A percentile compares a stretch with the other conserved stretches of the same genome.
These are phyloP conservation scores for Vanderwaltozyma yarrowii DNA, from an alignment of 805 yeast genomes.

Conservation along the genomic window DNA sequence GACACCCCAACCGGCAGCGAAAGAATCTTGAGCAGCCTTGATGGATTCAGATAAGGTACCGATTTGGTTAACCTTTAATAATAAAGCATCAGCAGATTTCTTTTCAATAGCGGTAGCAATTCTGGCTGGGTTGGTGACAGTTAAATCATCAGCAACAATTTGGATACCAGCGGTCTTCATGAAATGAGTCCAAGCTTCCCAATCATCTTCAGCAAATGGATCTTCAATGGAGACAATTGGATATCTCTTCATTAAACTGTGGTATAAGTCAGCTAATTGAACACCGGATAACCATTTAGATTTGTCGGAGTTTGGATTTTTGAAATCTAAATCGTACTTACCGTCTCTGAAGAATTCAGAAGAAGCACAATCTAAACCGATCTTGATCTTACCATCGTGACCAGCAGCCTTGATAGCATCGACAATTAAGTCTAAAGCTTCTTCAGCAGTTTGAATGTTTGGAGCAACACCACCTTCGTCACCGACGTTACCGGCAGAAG, in stretches of 20 bases:
- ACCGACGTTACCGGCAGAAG: conserved; percentile 99
- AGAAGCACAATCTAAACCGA: conserved; percentile 94
- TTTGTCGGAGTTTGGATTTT: conserved; percentile 87
- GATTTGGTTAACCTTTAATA: conserved; percentile 97
- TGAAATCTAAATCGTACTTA: conserved; percentile 95
- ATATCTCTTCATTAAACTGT: conserved; percentile 69
- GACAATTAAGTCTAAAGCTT: conserved; percentile 91
- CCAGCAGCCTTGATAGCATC: conserved; percentile 90
- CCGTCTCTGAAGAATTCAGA: conserved; percentile 97
- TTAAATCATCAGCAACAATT: conserved; percentile 96
- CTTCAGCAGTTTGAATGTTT: conserved; percentile 87
- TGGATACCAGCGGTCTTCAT: conserved; percentile 66
- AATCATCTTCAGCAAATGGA: conserved; percentile 99
- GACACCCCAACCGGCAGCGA: conserved; percentile 97
- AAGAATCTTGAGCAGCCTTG: conserved; percentile 92
- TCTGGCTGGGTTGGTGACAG: conserved; percentile 95
- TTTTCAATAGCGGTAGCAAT: conserved; percentile 91
- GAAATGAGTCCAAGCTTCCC: conserved; percentile 96
- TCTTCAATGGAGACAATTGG: conserved; percentile 98
- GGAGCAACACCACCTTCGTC: conserved; percentile 99
- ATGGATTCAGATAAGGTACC: conserved; percentile 95
- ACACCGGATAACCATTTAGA: conserved; percentile 86
- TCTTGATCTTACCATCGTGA: conserved; percentile 83
- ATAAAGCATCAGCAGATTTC: conserved; percentile 90
- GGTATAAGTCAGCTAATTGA: conserved; percentile 80